These are phyloP conservation scores for Galium porrigens DNA, from an alignment of 305 asterid genomes.

Conservation along the genomic window DNA sequence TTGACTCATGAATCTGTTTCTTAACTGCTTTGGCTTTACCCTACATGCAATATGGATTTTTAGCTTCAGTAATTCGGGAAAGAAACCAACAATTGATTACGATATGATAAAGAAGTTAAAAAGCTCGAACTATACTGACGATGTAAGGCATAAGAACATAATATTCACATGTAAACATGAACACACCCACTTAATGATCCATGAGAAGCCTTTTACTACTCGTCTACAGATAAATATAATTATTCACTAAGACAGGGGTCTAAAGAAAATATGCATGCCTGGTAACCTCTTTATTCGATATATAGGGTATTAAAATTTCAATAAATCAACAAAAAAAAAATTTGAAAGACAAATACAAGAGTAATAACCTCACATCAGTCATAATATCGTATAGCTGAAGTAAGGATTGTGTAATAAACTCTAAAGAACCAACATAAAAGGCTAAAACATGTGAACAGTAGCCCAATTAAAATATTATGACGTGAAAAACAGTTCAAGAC, in stretches of 20 bases:
- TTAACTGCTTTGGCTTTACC: conserved; percentile 40
- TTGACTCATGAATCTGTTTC: conserved; percentile 43
- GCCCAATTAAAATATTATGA: background rate
- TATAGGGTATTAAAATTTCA: background rate
- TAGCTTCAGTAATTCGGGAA: background rate
- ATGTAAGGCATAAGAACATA: no score
- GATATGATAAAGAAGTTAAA: no score
- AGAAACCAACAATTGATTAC: background rate
- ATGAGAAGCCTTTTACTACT: background rate
- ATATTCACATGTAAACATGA: background rate
- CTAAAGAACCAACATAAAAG: background rate
- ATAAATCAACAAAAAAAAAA: background rate
- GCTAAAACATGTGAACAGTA: background rate
- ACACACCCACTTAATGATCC: background rate
- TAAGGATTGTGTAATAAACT: background rate
- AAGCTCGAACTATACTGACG: no score
- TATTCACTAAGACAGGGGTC: background rate
- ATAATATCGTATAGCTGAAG: background rate
- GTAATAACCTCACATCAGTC: background rate
- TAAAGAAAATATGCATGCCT: background rate
- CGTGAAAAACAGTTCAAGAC: background rate
- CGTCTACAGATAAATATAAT: background rate
- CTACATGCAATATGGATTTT: conserved; percentile 23
- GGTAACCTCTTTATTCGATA: background rate
- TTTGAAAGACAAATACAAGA: background rate